Evolutionary conservation across 768 basidiomycete genomes (phyloP).

Genomic region (Rhizopogon vulgaris): DNA sequence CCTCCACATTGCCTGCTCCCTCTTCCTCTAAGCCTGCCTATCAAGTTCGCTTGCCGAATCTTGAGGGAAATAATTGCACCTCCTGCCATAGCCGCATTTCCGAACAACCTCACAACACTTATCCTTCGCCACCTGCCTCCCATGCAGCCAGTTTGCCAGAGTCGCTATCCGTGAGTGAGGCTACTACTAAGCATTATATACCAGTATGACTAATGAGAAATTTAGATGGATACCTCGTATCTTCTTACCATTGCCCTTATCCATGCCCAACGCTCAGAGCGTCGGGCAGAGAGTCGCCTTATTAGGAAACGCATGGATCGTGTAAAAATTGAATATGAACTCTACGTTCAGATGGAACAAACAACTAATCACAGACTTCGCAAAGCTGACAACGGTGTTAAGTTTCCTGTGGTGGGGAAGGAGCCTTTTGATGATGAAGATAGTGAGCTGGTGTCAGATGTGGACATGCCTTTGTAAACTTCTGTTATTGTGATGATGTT

Average conservation of each 20-base stretch:
- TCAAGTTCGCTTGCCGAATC: too few relatives aligned
- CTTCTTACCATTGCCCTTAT: not conserved
- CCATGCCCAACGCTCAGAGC: not conserved
- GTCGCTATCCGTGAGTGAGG: not conserved
- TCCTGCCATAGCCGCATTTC: too few relatives aligned
- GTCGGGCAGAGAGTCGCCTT: not conserved
- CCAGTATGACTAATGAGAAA: not conserved
- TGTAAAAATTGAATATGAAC: conserved; percentile 4
- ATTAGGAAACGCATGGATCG: not conserved
- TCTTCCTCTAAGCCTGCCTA: too few relatives aligned
- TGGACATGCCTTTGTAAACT: not conserved
- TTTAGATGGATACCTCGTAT: not conserved
- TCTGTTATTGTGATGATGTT: not conserved
- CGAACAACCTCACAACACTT: not conserved
- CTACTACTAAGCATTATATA: not conserved
- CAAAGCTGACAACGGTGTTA: conserved; percentile 4
- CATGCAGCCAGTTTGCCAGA: not conserved
- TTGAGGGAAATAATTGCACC: too few relatives aligned
- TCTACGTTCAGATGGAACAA: not conserved
- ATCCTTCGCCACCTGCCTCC: not conserved
- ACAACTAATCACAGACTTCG: not conserved
- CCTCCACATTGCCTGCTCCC: too few relatives aligned
- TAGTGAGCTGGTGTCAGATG: not conserved
- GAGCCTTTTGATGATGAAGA: not conserved
- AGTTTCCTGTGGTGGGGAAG: not conserved